Percentiles rank a stretch among this genome's conserved stretches.
phyloP scores from a whole-genome alignment of 139 green algal genomes.

The Tetraselmis chui region DNA sequence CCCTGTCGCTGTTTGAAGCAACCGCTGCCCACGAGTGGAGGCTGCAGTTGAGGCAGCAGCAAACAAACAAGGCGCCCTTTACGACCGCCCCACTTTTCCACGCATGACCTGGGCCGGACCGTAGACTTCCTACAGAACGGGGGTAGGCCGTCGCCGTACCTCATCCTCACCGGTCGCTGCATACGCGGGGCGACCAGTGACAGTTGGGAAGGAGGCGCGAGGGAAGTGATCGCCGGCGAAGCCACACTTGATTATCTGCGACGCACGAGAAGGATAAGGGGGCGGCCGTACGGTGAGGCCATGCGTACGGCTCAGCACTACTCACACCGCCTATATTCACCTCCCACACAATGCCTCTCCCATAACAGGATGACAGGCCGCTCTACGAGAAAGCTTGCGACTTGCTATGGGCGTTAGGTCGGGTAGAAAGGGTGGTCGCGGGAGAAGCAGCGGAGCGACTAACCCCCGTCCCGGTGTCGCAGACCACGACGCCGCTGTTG shows the following conservation, averaged over 20 bases:
- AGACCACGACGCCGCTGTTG: conserved; percentile 56
- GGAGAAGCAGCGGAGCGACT: neutral
- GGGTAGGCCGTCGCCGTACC: neutral
- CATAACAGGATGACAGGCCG: too few species aligned
- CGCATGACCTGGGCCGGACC: too few species aligned
- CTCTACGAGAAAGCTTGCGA: too few species aligned
- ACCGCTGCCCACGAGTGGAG: neutral
- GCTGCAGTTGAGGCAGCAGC: neutral
- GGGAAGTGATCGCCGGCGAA: conserved; percentile 63
- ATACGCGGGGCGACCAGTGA: conserved; percentile 30
- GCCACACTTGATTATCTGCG: conserved; percentile 61
- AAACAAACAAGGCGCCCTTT: neutral
- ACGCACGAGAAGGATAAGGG: neutral
- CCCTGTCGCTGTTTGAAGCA: neutral
- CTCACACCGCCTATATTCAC: neutral
- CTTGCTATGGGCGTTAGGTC: neutral
- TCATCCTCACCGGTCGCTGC: neutral
- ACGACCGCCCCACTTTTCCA: too few species aligned
- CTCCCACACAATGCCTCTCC: too few species aligned
- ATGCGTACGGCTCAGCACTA: too few species aligned
- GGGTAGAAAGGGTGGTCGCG: neutral
- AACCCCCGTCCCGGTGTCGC: conserved; percentile 60
- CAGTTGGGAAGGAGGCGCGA: conserved; percentile 46
- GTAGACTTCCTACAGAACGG: neutral
- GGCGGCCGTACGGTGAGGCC: too few species aligned